A percentile compares a stretch with the other conserved stretches of the same genome.
Conservation (phyloP, 1,139 yeast genomes). For the Yueomyces sp. region DNA sequence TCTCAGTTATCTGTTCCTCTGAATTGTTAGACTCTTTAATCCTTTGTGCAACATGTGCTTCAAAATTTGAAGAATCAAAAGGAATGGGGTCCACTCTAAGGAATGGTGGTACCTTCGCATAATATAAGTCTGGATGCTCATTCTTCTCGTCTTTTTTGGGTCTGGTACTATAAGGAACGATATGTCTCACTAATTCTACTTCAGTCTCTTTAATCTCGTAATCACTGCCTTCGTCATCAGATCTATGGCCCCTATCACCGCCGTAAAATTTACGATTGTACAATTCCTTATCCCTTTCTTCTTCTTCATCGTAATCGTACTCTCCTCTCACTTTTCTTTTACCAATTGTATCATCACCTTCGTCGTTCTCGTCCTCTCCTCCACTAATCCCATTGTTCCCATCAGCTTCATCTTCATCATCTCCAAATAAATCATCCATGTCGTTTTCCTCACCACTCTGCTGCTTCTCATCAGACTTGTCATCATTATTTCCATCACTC, state of each 20-base stretch:
- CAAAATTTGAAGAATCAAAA: conserved; percentile 65
- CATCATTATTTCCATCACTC: no score
- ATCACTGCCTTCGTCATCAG: conserved; percentile 29
- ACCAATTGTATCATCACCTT: conserved; percentile 8
- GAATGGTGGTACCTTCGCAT: conserved; percentile 70
- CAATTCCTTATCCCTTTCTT: conserved; percentile 25
- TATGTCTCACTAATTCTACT: conserved; percentile 61
- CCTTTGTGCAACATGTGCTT: conserved; percentile 28
- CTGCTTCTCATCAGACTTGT: no score
- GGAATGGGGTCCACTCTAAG: conserved; percentile 75
- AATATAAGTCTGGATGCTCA: conserved; percentile 32
- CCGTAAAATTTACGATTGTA: conserved; percentile 24
- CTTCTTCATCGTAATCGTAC: conserved; percentile 19
- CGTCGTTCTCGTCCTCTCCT: conserved; percentile 12
- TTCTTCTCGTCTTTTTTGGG: conserved; percentile 20
- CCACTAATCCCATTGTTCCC: conserved; percentile 10
- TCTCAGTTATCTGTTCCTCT: conserved; percentile 38
- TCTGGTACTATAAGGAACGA: conserved; percentile 34
- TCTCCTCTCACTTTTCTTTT: conserved; percentile 7
- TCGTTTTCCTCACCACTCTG: conserved; percentile 9
- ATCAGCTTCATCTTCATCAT: conserved; percentile 29
- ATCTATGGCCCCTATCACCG: conserved; percentile 21
- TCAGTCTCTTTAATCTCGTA: conserved; percentile 39
- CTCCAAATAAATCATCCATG: conserved; percentile 37
- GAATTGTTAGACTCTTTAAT: conserved; percentile 20